Evolutionary conservation across 805 yeast species (phyloP), one percentile per base, ranked within the genome.

Genomic region (Metschnikowia koreensis): DNA sequence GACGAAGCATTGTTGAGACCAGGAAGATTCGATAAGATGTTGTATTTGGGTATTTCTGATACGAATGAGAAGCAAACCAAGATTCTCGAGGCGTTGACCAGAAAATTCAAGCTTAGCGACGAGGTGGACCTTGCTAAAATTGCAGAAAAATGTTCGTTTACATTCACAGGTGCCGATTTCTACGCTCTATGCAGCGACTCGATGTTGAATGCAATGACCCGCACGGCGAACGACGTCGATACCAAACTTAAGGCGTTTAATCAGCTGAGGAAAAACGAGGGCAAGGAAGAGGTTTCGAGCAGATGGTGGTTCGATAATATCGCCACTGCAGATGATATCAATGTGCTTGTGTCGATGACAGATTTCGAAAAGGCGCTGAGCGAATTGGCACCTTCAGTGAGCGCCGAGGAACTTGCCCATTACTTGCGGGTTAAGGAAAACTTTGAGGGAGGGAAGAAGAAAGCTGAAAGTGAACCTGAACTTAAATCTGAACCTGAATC

Each of bases 101-200:
- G 97, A 55, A 92, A 93, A 68, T 89, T 88, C 67, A 75, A 74
- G 46, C 66, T 93, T 11, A 80, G 76, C 50, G 73, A 76, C 1
- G 78, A 81, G 22, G 89, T 92, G 2, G 77, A 86, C 51, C 70
- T 92, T 51, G 60, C 63, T 2, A 61, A 63, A 7, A 69, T 94
- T 27, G 93, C 96, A 0, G 76, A 78, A 15, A 67, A 70, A 7
- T 91, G 97, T 69, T 88, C 96, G 0, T 90, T 84, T 65, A 90
- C 89, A n/a, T 92, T 83, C 65, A 93, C 99, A 0, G 99, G 99
- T 57, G 99, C 99, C 4, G 99, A 94, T 67, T 93, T 94, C 70
- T 94, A 94, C 68, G 99, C 98, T 0, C 73, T 94, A 53, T 90
- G 97, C 65, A 87, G 96, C 0, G 98, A 94, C 68, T 89, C 98